Base-by-base conservation (phyloP, 2,329 filamentous ascomycete genomes). In the Xylaria sp. region DNA sequence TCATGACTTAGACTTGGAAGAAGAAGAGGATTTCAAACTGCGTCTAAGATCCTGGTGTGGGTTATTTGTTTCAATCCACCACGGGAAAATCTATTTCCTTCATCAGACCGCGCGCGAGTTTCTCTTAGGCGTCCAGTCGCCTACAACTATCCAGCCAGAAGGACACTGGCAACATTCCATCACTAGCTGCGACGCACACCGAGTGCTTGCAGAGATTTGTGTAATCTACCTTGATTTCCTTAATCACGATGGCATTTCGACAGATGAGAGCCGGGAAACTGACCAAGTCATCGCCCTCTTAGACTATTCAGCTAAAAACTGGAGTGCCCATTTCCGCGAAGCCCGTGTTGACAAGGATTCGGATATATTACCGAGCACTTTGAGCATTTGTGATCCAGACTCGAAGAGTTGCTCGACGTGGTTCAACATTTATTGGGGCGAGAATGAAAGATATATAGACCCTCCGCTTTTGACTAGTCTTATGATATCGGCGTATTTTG, bases 81-180 rank as follows among this genome's bases (percentile, higher is more conserved):
- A 68, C 13, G 28, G 23, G 20, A 65, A 53, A 36, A 1, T 70
- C 13, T 70, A 70, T 55, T 65, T 70, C 4, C 53, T 68, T 30
- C 68, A 70, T 48, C 68, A 68, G 20, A 68, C 68, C 15, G 68
- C 65, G 2, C 52, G 65, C 20, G 68, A 70, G 46, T 70, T 70
- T 48, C 65, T 70, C 15, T 36, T 65, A 13, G 30, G 9, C 20
- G 7, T 2, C 9, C 12, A 18, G 3, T 23, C 61, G n/a, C 20
- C 28, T n/a, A 13, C 12, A 58, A 48, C 12, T 13, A 30, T 32
- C 10, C 45, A 32, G 5, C 9, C 13, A 13, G 58, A 4, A 9
- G 18, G 0, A 36, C 23, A 18, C 9, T 69, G 67, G 67, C 60
- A 65, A 59, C 36, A 65, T 32, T 69, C 67, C 1, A 67, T 70